A percentile compares a stretch with the other conserved stretches of the same genome.
Evolutionary conservation across 352 stramenopile species (phyloP).

Genomic region (Blastocystis hominis): DNA sequence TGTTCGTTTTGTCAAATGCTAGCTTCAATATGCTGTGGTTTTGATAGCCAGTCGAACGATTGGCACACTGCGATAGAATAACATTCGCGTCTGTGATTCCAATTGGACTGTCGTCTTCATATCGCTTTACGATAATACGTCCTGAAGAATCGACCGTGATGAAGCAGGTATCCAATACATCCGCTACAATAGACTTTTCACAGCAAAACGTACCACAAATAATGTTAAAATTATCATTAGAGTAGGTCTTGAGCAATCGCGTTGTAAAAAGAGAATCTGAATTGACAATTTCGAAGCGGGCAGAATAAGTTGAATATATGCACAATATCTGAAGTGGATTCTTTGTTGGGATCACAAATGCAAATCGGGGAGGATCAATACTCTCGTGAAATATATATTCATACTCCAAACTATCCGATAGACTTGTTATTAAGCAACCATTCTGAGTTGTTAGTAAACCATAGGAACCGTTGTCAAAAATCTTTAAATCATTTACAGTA

Average conservation of each 20-base stretch:
- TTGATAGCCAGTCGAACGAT: neutral
- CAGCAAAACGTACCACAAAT: neutral
- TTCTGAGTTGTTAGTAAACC: neutral
- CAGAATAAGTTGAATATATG: conserved; percentile 16
- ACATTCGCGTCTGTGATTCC: neutral
- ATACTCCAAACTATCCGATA: neutral
- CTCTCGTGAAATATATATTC: neutral
- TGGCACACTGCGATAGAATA: neutral
- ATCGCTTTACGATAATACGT: neutral
- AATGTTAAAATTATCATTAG: neutral
- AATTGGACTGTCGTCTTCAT: neutral
- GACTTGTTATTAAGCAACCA: neutral
- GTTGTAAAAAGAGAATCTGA: neutral
- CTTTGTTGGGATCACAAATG: neutral
- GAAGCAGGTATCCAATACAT: neutral
- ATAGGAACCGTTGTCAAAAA: neutral
- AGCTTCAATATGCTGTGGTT: neutral
- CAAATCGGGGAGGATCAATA: neutral
- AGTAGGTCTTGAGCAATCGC: neutral
- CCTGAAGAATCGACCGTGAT: neutral
- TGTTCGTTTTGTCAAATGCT: neutral
- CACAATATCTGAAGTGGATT: neutral
- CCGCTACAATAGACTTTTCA: neutral
- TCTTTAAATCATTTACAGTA: neutral
- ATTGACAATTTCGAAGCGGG: neutral